These are phyloP conservation scores for Neurospora sp. DNA, from an alignment of 495 filamentous ascomycete genomes.

Conservation along the genomic window DNA sequence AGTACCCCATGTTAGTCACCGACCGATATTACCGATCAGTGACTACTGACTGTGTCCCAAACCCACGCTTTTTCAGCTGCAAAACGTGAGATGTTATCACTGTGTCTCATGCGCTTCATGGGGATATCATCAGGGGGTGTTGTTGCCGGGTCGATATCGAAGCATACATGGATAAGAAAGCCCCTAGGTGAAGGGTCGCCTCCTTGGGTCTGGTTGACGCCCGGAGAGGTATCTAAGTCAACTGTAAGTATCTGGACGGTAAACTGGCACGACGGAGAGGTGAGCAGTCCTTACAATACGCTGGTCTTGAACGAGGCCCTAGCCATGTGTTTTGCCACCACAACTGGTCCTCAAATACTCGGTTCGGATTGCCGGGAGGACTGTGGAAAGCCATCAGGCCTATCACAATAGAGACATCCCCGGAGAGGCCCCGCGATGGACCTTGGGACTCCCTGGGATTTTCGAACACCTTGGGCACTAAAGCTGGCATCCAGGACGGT, in stretches of 20 bases:
- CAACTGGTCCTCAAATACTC: constrained; percentile 9
- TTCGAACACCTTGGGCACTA: constrained; percentile 22
- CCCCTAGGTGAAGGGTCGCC: constrained; percentile 6
- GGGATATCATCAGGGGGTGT: neutral
- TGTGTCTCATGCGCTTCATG: neutral
- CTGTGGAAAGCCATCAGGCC: constrained; percentile 22
- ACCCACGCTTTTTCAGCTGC: neutral
- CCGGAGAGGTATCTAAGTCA: neutral
- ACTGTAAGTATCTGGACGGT: neutral
- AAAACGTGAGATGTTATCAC: neutral
- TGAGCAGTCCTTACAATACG: constrained; percentile 11
- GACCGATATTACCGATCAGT: neutral
- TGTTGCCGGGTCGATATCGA: constrained; percentile 4
- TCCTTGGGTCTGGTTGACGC: constrained; percentile 1
- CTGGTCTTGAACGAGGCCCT: neutral
- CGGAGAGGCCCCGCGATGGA: constrained; percentile 15
- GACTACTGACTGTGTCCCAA: neutral
- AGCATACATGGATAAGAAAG: constrained; percentile 16
- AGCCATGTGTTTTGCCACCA: constrained; percentile 14
- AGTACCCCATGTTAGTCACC: neutral
- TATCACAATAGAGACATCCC: constrained; percentile 20
- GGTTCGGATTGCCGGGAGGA: neutral
- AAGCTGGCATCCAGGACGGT: constrained; percentile 22
- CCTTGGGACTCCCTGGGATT: neutral
- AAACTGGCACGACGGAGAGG: neutral